A percentile compares a stretch with the other conserved stretches of the same genome.
phyloP scores from a whole-genome alignment of 352 stramenopile species.

The Elongisporangium anandrum region DNA sequence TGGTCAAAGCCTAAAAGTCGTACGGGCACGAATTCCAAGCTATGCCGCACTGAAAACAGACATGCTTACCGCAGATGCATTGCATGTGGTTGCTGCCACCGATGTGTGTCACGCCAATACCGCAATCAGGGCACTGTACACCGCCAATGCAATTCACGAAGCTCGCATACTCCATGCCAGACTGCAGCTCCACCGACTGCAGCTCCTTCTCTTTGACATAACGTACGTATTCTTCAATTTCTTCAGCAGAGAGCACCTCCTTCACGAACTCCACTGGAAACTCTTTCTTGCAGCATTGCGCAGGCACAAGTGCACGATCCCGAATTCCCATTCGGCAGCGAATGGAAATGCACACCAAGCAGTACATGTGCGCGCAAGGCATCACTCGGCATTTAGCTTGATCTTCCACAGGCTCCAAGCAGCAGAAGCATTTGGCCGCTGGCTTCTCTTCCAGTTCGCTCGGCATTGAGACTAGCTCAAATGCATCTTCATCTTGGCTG shows the following conservation, averaged over 20 bases:
- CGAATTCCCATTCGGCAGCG: constrained; percentile 50
- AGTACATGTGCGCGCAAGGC: constrained; percentile 65
- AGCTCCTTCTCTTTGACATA: constrained; percentile 56
- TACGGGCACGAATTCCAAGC: constrained; percentile 42
- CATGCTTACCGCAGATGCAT: constrained; percentile 50
- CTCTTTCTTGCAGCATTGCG: constrained; percentile 70
- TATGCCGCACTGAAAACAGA: constrained; percentile 42
- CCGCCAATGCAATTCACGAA: constrained; percentile 23
- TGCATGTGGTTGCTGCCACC: constrained; percentile 51
- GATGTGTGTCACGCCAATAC: constrained; percentile 49
- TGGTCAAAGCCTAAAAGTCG: too few relatives aligned
- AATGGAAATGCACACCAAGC: constrained; percentile 37
- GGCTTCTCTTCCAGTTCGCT: constrained; percentile 27
- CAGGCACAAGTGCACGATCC: constrained; percentile 53
- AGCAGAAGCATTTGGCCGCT: constrained; percentile 35
- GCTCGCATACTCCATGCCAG: constrained; percentile 55
- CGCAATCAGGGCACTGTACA: constrained; percentile 64
- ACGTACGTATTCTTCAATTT: constrained; percentile 37
- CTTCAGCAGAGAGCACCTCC: constrained; percentile 21
- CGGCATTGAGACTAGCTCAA: constrained; percentile 10
- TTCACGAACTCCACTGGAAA: constrained; percentile 60
- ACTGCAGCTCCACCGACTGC: constrained; percentile 34
- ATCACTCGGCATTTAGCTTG: constrained; percentile 18
- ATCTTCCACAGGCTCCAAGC: constrained; percentile 15
- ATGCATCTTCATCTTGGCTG: constrained; percentile 10